A percentile compares a stretch with the other conserved stretches of the same genome.
Evolutionary conservation across 805 yeast species (phyloP).

Genomic region (Candida stauntonica): DNA sequence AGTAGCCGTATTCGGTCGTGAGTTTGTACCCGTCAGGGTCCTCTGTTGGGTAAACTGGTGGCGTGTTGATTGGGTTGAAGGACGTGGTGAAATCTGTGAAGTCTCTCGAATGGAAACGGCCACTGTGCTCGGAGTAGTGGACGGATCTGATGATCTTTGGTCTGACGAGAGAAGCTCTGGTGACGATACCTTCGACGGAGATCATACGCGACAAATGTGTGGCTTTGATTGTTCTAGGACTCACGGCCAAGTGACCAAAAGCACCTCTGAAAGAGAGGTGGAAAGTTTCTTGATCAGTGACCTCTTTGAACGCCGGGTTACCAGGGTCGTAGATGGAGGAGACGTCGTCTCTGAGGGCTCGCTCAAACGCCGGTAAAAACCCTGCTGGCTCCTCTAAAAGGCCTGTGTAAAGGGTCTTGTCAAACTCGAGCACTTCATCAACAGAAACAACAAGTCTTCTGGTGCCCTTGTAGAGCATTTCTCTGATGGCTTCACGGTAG

Average conservation of each 20-base stretch:
- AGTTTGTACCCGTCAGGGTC: constrained; percentile 89
- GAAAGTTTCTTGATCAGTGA: constrained; percentile 58
- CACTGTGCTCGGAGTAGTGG: constrained; percentile 83
- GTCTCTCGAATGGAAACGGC: constrained; percentile 83
- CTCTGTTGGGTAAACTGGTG: constrained; percentile 88
- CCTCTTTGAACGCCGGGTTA: constrained; percentile 46
- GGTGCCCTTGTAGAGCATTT: constrained; percentile 64
- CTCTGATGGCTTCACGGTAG: constrained; percentile 65
- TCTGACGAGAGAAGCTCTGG: constrained; percentile 86
- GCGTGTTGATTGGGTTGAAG: constrained; percentile 75
- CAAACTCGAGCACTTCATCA: constrained; percentile 86
- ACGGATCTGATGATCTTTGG: constrained; percentile 91
- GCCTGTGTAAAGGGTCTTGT: constrained; percentile 73
- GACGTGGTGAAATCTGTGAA: constrained; percentile 91
- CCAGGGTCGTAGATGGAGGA: constrained; percentile 64
- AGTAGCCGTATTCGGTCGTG: constrained; percentile 86
- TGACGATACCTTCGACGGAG: constrained; percentile 91
- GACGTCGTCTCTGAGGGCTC: constrained; percentile 79
- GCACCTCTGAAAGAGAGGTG: constrained; percentile 84
- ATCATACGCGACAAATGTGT: constrained; percentile 73
- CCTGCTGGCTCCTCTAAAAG: constrained; percentile 75
- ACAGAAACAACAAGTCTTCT: constrained; percentile 69
- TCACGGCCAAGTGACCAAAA: constrained; percentile 80
- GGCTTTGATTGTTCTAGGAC: constrained; percentile 84
- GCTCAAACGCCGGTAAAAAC: constrained; percentile 81